Evolutionary conservation across 805 yeast species (phyloP).

Genomic region (Ascoidea asiatica): DNA sequence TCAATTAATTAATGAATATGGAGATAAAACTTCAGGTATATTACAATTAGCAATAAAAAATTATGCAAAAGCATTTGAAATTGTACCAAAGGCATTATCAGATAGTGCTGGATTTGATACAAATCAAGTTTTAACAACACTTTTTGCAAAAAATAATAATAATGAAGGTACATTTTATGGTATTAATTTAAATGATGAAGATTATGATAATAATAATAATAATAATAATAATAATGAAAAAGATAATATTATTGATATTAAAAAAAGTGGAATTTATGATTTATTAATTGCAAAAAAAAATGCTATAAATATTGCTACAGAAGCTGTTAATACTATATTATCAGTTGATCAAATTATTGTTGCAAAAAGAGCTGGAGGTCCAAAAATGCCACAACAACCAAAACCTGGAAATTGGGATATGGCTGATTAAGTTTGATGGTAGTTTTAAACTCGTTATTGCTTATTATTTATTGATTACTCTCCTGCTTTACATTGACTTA

Average conservation of each 20-base stretch:
- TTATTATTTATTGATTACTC: background rate
- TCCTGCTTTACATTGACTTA: background rate
- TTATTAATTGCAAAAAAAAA: conserved; percentile 67
- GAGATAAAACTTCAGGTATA: conserved; percentile 89
- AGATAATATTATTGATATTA: conserved; percentile 59
- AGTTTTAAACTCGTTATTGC: too few relatives aligned
- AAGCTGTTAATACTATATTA: conserved; percentile 81
- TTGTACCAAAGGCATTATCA: conserved; percentile 81
- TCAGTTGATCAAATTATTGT: conserved; percentile 95
- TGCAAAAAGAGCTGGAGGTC: conserved; percentile 99
- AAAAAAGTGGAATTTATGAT: conserved; percentile 61
- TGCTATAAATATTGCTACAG: conserved; percentile 89
- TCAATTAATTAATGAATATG: conserved; percentile 63
- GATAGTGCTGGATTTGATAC: conserved; percentile 92
- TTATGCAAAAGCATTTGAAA: conserved; percentile 90
- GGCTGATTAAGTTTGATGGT: conserved; percentile 41
- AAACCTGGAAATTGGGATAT: conserved; percentile 95
- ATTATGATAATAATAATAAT: conserved; percentile 53
- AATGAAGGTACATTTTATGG: conserved; percentile 31
- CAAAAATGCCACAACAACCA: conserved; percentile 74
- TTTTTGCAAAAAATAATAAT: conserved; percentile 73
- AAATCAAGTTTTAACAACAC: conserved; percentile 74
- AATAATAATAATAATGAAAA: conserved; percentile 43
- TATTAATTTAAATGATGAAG: conserved; percentile 55
- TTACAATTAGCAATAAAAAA: conserved; percentile 88